These are phyloP conservation scores for Aspergillus vadensis DNA, from an alignment of 2,329 filamentous ascomycete genomes.

Conservation along the genomic window DNA sequence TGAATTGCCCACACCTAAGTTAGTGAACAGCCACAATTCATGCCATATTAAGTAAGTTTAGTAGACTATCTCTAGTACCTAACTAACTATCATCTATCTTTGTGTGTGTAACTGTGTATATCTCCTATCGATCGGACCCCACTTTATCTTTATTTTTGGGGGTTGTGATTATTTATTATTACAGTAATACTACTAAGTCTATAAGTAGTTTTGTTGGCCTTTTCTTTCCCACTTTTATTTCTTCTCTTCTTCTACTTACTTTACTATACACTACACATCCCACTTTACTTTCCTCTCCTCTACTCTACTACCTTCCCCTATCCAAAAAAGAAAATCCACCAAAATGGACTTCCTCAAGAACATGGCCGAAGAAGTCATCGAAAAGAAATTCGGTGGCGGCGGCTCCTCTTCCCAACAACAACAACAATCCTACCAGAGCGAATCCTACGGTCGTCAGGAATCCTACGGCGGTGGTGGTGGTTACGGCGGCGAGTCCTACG, in stretches of 20 bases:
- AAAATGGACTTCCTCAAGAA: conserved; percentile 33
- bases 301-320: not conserved
- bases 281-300: too few relatives aligned
- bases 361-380: conserved; percentile 30
- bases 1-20: too few relatives aligned
- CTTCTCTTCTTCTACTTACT: not conserved
- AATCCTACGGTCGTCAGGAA: too few relatives aligned
- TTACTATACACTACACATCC: not conserved
- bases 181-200: not conserved
- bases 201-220: not conserved
- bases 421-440: not conserved
- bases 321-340: not conserved
- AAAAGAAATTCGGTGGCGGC: conserved; percentile 15
- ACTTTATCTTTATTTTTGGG: not conserved
- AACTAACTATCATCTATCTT: too few relatives aligned
- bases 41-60: too few relatives aligned
- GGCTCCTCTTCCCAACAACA: not conserved
- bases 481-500: conserved; percentile 7
- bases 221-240: not conserved
- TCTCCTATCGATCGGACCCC: not conserved
- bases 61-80: too few relatives aligned
- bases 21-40: too few relatives aligned
- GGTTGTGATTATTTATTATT: too few relatives aligned
- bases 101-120: not conserved
- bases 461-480: not conserved